Base-by-base conservation (phyloP, 116 monocot species). In the Trichopus zeylanicus region DNA sequence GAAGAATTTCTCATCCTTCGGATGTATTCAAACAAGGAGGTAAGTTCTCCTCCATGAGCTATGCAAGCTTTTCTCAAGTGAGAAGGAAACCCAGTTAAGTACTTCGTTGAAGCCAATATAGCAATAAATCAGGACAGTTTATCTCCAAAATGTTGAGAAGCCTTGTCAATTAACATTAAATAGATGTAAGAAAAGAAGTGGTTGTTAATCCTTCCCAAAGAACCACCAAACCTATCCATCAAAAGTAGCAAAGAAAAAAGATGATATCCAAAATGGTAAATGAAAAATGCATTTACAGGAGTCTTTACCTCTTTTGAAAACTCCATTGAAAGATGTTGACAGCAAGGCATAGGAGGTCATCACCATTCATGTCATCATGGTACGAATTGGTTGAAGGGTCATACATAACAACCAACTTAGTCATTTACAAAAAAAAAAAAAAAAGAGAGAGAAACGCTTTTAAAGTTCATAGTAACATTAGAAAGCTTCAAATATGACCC, bases 291-390 rank as follows among this genome's bases (percentile, higher is more conserved):
- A n/a, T n/a, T n/a, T n/a, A n/a, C n/a, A n/a, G n/a, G n/a, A n/a
- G n/a, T n/a, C 10, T 51, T 46, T 67, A 87, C 97, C 85, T 99
- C 99, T 38, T 48, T 85, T 3, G 99, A 75, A 63, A 99, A 99
- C 55, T 99, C 99, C 46, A 92, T 92, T 35, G 99, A 92, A 99
- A 88, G 48, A 78, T 99, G 67, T 99, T 92, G 66, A 99, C 83
- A 63, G 99, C 79, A 38, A 86, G 67, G 52, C 88, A 92, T 48
- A 99, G 72, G 33, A 92, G 55, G 61, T 92, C 99, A 73, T 83
- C 71, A 25, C 88, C 86, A 31, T 62, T 69, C 91, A 99, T 83
- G 60, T 88, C 82, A 60, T 85, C 72, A 70, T 92, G 81, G 73
- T 86, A 92, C 5, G 88, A 88, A 67, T 78, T 62, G 67, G 56